Evolutionary conservation across 495 filamentous ascomycete species (phyloP), one percentile per base, ranked within the genome.

Genomic region (Astrocystis sublimbata): DNA sequence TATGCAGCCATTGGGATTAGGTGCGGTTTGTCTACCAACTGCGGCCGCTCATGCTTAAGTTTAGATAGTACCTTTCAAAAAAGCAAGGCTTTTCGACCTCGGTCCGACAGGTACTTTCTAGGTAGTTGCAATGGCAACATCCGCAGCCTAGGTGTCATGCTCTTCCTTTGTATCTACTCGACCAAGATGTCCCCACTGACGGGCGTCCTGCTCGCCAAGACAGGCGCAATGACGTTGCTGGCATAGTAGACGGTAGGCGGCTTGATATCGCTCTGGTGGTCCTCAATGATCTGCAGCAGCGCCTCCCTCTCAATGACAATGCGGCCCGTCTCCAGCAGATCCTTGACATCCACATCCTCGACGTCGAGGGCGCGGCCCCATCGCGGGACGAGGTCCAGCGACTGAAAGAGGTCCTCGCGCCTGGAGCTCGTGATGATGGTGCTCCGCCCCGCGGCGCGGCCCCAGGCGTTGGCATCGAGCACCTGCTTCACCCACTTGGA

Each of bases 331-430:
- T 94, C 90, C 70, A 98, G 71, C 61, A 97, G 74, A 76, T 96
- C 89, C 82, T 97, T 97, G 41, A 97, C 92, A 82, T 97, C 93
- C 41, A 97, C 89, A 65, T 97, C 90, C 13, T 74, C 75, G 59
- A 85, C 78, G 64, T 83, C 80, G 73, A 90, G 69, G n/a, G 87
- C 86, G 60, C 84, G 83, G 10, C 88, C 92, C 63, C 88, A 81
- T 63, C 83, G 77, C n/a, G 82, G 80, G 51, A 87, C 78, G 33
- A 83, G 78, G 31, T 80, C 79, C 67, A 94, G 72, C 47, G 83
- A 86, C 33, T 71, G 75, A 59, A 80, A 85, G 51, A 92, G 71
- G 43, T 81, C 83, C 23, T 79, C 70, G 63, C 83, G 76, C 58
- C 70, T 65, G 60, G 70, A 80, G 51, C 70, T 81, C 51, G 92